phyloP scores from a whole-genome alignment of 164 flowering plant species.

The Nelumbo lutea region DNA sequence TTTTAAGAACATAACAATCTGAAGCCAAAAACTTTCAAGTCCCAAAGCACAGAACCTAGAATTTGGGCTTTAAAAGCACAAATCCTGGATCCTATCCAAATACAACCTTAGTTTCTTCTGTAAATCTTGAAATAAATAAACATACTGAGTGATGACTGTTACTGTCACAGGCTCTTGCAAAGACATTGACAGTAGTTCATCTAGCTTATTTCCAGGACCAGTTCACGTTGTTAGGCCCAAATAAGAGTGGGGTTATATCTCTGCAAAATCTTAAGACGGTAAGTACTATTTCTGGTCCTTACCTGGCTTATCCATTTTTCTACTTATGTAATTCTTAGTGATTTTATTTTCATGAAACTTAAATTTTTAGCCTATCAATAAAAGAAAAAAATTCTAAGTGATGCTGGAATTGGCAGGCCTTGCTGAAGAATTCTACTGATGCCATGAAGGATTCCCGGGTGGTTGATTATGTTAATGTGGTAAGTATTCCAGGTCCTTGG shows the following conservation, averaged over 20 bases:
- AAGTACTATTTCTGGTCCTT: conserved; percentile 14
- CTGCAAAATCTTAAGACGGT: conserved; percentile 81
- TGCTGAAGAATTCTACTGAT: conserved; percentile 55
- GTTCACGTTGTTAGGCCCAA: conserved; percentile 71
- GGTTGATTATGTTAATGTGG: conserved; percentile 64
- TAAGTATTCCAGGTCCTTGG: conserved; percentile 15
- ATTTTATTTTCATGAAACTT: background rate
- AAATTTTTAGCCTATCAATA: too few species aligned
- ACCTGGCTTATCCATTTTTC: background rate
- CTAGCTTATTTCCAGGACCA: conserved; percentile 80
- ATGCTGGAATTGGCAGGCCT: conserved; percentile 47
- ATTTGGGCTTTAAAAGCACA: too few species aligned
- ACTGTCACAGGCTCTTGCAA: conserved; percentile 78
- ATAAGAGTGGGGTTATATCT: conserved; percentile 65
- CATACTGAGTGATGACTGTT: background rate
- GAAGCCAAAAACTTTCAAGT: too few species aligned
- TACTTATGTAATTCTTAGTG: conserved; percentile 10
- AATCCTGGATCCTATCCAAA: too few species aligned
- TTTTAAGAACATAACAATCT: too few species aligned
- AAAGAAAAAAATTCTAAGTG: conserved; percentile 5
- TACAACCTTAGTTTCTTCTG: too few species aligned
- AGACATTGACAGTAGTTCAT: conserved; percentile 65
- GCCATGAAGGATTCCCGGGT: conserved; percentile 90
- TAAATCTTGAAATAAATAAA: background rate
- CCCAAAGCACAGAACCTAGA: too few species aligned